Percentiles rank a stretch among this genome's conserved stretches.
Evolutionary conservation across 495 filamentous ascomycete genomes (phyloP).

Genomic region (Penicillium salamii): DNA sequence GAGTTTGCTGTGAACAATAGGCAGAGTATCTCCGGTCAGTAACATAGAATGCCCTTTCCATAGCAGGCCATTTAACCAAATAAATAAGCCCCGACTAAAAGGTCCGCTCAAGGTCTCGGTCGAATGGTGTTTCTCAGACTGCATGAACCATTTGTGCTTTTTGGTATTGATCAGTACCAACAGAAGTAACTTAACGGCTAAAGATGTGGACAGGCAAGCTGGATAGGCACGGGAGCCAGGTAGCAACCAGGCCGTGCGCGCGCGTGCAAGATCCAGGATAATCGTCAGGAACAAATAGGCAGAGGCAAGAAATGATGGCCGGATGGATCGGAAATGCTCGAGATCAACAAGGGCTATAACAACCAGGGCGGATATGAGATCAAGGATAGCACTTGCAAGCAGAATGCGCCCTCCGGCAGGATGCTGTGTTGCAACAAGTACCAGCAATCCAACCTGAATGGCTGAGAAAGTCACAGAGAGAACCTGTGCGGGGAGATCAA

Average conservation of each 20-base stretch:
- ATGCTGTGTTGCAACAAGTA: slow-evolving; percentile 31
- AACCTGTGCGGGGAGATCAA: slow-evolving; percentile 10
- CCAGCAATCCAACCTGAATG: slow-evolving; percentile 35
- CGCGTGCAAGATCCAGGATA: slow-evolving; percentile 47
- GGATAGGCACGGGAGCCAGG: slow-evolving; percentile 4
- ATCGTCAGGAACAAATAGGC: slow-evolving; percentile 51
- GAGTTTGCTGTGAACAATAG: slow-evolving; percentile 32
- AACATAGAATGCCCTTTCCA: slow-evolving; percentile 33
- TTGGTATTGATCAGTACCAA: slow-evolving; percentile 42
- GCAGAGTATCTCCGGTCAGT: slow-evolving; percentile 38
- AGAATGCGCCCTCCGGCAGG: slow-evolving; percentile 24
- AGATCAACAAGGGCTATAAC: slow-evolving; percentile 45
- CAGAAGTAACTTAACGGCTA: slow-evolving; percentile 40
- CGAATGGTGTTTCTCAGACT: slow-evolving; percentile 30
- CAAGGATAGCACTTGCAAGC: slow-evolving; percentile 37
- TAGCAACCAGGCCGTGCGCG: slow-evolving; percentile 49
- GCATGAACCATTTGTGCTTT: slow-evolving; percentile 34
- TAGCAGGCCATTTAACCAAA: slow-evolving; percentile 52
- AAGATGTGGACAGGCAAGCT: slow-evolving; percentile 37
- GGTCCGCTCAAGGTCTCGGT: slow-evolving; percentile 50
- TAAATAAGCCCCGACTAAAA: slow-evolving; percentile 44
- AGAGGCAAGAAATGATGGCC: slow-evolving; percentile 50
- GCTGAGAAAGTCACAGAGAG: slow-evolving; percentile 30
- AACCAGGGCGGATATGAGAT: slow-evolving; percentile 27
- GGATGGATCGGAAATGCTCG: slow-evolving; percentile 36